Evolutionary conservation across 768 basidiomycete species (phyloP).

Genomic region (Phylloporus scabripes): DNA sequence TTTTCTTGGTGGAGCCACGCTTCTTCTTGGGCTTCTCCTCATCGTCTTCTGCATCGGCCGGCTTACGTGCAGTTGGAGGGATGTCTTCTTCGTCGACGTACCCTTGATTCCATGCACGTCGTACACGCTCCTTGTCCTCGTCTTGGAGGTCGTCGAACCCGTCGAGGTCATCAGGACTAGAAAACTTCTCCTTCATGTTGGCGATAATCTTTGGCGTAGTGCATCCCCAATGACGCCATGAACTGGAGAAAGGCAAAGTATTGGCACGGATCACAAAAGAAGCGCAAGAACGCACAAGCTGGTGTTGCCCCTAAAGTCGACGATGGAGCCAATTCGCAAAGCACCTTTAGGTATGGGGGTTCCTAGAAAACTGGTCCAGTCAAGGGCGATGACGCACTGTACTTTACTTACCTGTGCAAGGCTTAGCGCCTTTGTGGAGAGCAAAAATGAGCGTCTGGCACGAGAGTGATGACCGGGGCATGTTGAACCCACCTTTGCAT

Average conservation of each 20-base stretch:
- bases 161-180: conserved; percentile 65
- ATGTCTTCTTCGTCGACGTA: conserved; percentile 82
- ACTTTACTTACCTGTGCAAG: conserved; percentile 53
- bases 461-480: conserved; percentile 11
- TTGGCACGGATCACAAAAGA: background rate
- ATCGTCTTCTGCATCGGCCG: conserved; percentile 42
- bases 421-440: conserved; percentile 63
- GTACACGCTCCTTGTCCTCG: conserved; percentile 67
- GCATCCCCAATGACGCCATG: conserved; percentile 93
- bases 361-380: conserved; percentile 38
- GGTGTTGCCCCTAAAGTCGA: conserved; percentile 67
- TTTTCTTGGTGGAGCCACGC: conserved; percentile 35
- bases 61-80: conserved; percentile 64
- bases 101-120: conserved; percentile 69
- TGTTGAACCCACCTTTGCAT: conserved; percentile 60
- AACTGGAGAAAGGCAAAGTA: conserved; percentile 33
- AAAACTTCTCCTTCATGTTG: conserved; percentile 64
- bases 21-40: conserved; percentile 54
- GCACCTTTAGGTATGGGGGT: conserved; percentile 67
- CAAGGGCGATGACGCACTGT: background rate
- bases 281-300: conserved; percentile 47
- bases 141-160: conserved; percentile 71
- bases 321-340: conserved; percentile 66
- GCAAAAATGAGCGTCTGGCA: conserved; percentile 14
- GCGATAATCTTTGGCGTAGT: conserved; percentile 59